Percentiles rank a stretch among this genome's conserved stretches.
These are phyloP conservation scores for Ophiostoma montium DNA, from an alignment of 2,329 filamentous ascomycete genomes.

Conservation along the genomic window DNA sequence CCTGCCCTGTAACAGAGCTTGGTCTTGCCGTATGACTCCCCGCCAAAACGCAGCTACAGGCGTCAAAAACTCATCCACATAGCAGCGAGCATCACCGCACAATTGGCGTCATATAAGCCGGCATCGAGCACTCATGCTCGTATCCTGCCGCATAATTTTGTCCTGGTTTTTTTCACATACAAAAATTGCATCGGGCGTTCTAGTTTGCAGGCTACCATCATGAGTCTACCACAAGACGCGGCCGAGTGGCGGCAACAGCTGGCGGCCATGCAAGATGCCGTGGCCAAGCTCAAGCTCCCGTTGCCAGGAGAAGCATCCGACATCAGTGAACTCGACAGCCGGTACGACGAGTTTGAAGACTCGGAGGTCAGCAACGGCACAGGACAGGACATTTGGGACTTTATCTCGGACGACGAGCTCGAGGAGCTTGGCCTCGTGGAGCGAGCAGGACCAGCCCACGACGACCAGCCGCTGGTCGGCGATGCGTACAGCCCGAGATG, in stretches of 20 bases:
- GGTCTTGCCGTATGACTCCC: slow-evolving; percentile 11
- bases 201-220: too few species aligned
- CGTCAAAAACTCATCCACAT: neutral
- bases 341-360: slow-evolving; percentile 24
- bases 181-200: too few species aligned
- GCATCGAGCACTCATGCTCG: too few species aligned
- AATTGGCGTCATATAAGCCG: too few species aligned
- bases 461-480: neutral
- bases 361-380: slow-evolving; percentile 52
- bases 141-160: too few species aligned
- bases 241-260: slow-evolving; percentile 67
- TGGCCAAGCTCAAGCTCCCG: slow-evolving; percentile 54
- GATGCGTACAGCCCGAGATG: slow-evolving; percentile 46
- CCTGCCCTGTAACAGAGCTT: slow-evolving; percentile 18
- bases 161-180: neutral
- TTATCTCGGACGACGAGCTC: slow-evolving; percentile 65
- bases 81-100: too few species aligned
- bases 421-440: slow-evolving; percentile 32
- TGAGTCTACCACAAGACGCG: slow-evolving; percentile 1
- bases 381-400: slow-evolving; percentile 82
- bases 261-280: slow-evolving; percentile 70
- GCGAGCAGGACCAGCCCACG: slow-evolving; percentile 3
- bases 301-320: slow-evolving; percentile 10
- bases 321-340: slow-evolving; percentile 18
- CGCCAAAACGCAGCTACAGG: neutral